Evolutionary conservation across 2,329 filamentous ascomycete genomes (phyloP).

Genomic region (Fusarium fracticaudum): DNA sequence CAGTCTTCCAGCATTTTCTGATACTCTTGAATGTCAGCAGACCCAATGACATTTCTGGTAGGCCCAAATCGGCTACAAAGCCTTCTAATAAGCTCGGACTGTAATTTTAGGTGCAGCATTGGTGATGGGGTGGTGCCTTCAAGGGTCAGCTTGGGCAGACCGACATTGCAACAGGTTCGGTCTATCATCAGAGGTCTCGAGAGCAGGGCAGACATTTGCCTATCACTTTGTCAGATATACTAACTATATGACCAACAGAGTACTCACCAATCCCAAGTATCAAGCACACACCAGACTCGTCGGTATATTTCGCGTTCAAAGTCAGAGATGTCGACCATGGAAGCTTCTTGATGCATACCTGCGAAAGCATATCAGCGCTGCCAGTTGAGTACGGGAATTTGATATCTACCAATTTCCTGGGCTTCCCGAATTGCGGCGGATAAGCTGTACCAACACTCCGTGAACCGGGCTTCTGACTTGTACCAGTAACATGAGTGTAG

Average conservation of each 20-base stretch:
- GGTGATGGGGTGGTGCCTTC: neutral
- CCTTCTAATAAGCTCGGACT: neutral
- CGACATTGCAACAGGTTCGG: neutral
- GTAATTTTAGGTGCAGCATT: neutral
- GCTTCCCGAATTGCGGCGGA: neutral
- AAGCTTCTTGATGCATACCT: neutral
- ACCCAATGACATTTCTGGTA: neutral
- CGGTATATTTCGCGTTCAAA: neutral
- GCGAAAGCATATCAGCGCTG: neutral
- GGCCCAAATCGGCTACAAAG: neutral
- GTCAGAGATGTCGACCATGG: neutral
- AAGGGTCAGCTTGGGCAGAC: neutral
- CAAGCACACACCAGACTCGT: neutral
- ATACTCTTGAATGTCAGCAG: neutral
- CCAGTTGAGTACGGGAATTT: accelerated
- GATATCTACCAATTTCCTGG: neutral
- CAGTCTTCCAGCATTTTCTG: neutral
- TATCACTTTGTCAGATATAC: neutral
- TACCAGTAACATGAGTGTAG: neutral
- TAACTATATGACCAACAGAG: neutral
- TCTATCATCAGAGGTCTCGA: neutral
- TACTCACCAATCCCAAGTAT: neutral
- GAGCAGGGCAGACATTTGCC: neutral
- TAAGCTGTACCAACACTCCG: neutral
- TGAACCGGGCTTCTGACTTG: neutral